These are phyloP conservation scores for Akebia trifoliata DNA, from an alignment of 164 flowering plant species.

Conservation along the genomic window DNA sequence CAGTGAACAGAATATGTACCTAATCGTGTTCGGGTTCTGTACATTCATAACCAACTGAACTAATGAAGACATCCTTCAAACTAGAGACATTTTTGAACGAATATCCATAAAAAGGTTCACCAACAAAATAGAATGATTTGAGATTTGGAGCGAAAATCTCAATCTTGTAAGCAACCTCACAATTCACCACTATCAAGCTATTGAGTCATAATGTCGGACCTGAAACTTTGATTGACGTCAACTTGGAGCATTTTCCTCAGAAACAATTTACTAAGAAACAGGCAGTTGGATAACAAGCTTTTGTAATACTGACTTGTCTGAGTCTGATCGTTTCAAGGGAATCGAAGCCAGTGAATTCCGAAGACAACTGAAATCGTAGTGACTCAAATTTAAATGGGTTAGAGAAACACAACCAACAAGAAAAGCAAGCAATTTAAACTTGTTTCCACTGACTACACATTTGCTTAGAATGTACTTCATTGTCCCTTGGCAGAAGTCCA, in stretches of 20 bases:
- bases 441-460: background rate
- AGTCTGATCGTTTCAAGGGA: background rate
- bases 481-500: background rate
- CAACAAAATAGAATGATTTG: conserved; percentile 4
- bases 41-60: background rate
- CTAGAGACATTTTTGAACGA: background rate
- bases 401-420: conserved; percentile 1
- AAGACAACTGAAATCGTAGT: background rate
- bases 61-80: background rate
- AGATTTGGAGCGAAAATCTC: conserved; percentile 2
- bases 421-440: background rate
- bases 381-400: background rate
- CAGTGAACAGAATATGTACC: background rate
- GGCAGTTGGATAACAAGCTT: conserved; percentile 5
- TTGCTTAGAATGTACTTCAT: background rate
- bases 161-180: background rate
- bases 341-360: background rate
- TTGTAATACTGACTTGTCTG: background rate
- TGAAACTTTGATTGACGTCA: background rate
- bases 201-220: background rate
- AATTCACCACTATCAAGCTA: background rate
- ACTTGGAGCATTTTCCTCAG: background rate
- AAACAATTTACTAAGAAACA: conserved; percentile 1
- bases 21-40: background rate
- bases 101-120: background rate